These are phyloP conservation scores for Hyphodiscus hymeniophilus DNA, from an alignment of 495 filamentous ascomycete species.

Conservation along the genomic window DNA sequence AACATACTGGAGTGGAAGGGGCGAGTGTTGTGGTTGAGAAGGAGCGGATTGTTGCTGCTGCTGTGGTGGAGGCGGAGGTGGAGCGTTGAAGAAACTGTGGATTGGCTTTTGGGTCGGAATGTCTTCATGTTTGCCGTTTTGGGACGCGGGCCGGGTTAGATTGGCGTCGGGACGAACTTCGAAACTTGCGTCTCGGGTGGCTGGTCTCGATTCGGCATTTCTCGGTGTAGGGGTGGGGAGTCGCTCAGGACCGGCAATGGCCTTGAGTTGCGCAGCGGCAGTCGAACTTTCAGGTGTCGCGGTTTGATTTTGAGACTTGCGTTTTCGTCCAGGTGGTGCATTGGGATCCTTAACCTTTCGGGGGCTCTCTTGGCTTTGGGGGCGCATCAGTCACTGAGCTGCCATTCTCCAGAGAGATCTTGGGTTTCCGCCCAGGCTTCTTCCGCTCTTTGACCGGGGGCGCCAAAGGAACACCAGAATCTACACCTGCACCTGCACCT, in stretches of 20 bases:
- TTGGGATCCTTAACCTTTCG: slow-evolving; percentile 50
- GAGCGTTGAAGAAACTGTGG: slow-evolving; percentile 22
- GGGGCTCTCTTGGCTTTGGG: slow-evolving; percentile 43
- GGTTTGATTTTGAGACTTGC: slow-evolving; percentile 37
- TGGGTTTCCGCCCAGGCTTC: slow-evolving; percentile 39
- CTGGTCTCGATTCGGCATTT: background rate
- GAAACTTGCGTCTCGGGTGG: background rate
- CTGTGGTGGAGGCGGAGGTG: slow-evolving; percentile 19
- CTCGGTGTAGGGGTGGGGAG: background rate
- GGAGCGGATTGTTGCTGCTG: background rate
- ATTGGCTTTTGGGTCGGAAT: slow-evolving; percentile 18
- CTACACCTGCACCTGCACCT: background rate
- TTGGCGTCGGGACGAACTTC: background rate
- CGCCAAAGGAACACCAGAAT: slow-evolving; percentile 1
- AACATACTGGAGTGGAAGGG: slow-evolving; percentile 19
- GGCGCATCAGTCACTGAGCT: slow-evolving; percentile 30
- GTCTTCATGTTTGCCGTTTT: slow-evolving; percentile 34
- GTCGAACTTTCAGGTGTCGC: slow-evolving; percentile 27
- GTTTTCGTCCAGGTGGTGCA: slow-evolving; percentile 42
- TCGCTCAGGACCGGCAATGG: slow-evolving; percentile 1
- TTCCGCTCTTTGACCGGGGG: no score
- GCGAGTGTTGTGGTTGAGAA: slow-evolving; percentile 9
- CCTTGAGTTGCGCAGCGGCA: slow-evolving; percentile 3
- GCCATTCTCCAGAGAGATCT: slow-evolving; percentile 34
- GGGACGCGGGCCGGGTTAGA: slow-evolving; percentile 9